Percentiles rank a stretch among this genome's conserved stretches.
Evolutionary conservation across 192 early-diverging fungal genomes (phyloP).

Genomic region (Chytriomyces hyalinus): DNA sequence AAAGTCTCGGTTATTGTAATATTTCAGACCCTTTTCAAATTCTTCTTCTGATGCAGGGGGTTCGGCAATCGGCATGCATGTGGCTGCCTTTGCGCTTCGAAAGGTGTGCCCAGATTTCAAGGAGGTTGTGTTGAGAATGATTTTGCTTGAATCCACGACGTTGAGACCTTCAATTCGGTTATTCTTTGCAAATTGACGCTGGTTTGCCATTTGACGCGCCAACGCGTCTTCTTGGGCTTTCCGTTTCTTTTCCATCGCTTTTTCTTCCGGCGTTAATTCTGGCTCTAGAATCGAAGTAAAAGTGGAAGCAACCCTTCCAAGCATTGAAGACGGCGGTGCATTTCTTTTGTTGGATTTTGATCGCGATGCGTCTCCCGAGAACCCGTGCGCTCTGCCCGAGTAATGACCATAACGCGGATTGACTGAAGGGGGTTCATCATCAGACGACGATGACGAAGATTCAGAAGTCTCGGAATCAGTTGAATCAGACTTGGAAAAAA

Average conservation of each 20-base stretch:
- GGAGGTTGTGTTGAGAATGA: not conserved
- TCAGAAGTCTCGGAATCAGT: slow-evolving; percentile 1
- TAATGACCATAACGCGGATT: no score
- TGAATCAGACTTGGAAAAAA: not conserved
- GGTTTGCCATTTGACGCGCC: slow-evolving; percentile 20
- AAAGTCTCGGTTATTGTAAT: slow-evolving; percentile 6
- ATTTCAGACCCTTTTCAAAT: slow-evolving; percentile 9
- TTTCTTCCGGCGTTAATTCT: slow-evolving; percentile 19
- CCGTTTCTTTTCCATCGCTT: slow-evolving; percentile 11
- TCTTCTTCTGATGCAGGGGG: slow-evolving; percentile 8
- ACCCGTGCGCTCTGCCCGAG: no score
- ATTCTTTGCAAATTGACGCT: slow-evolving; percentile 11
- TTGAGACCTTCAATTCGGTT: not conserved
- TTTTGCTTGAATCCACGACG: not conserved
- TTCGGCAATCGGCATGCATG: not conserved
- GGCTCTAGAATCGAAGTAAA: slow-evolving; percentile 25
- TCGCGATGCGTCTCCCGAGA: no score
- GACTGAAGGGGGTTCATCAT: no score
- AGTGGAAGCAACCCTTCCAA: slow-evolving; percentile 1
- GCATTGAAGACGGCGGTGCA: not conserved
- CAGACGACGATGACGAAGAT: not conserved
- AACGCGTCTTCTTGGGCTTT: slow-evolving; percentile 15
- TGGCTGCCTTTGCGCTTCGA: not conserved
- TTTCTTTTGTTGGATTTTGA: slow-evolving; percentile 1
- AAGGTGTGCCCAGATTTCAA: not conserved